Conservation (phyloP, 2,329 filamentous ascomycete species). For the Pseudocercospora eumusae region DNA sequence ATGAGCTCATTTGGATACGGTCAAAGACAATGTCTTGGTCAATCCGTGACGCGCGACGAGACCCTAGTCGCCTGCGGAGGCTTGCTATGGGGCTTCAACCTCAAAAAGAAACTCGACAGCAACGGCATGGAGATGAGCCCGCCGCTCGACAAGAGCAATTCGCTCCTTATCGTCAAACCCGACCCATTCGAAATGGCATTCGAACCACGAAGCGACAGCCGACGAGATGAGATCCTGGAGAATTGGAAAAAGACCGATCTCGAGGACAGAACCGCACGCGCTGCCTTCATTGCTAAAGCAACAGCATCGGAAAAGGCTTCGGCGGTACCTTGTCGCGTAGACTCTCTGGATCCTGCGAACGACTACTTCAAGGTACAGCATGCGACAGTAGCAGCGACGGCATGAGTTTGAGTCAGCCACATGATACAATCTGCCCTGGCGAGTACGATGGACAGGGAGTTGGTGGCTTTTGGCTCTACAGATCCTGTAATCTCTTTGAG, state of each 20-base stretch:
- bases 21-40: slow-evolving; percentile 62
- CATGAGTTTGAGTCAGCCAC: neutral
- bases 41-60: slow-evolving; percentile 64
- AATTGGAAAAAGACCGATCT: slow-evolving; percentile 45
- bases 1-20: slow-evolving; percentile 68
- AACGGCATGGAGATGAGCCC: slow-evolving; percentile 41
- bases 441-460: neutral
- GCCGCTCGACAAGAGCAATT: slow-evolving; percentile 53
- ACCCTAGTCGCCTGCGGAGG: slow-evolving; percentile 56
- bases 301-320: slow-evolving; percentile 15
- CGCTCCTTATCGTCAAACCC: slow-evolving; percentile 60
- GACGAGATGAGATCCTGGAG: slow-evolving; percentile 44
- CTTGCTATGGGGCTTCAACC: slow-evolving; percentile 51
- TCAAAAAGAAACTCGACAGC: slow-evolving; percentile 49
- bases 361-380: slow-evolving; percentile 10
- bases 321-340: slow-evolving; percentile 3
- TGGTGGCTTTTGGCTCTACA: slow-evolving; percentile 1
- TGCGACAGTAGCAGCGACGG: neutral
- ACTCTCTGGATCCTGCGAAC: slow-evolving; percentile 6
- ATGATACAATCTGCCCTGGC: neutral
- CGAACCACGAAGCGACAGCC: slow-evolving; percentile 50
- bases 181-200: slow-evolving; percentile 59
- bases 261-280: slow-evolving; percentile 41
- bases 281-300: slow-evolving; percentile 36
- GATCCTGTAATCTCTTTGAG: slow-evolving; percentile 11